Conservation (phyloP, 1,284 basidiomycete genomes). For the Tylopilus orsonianus region DNA sequence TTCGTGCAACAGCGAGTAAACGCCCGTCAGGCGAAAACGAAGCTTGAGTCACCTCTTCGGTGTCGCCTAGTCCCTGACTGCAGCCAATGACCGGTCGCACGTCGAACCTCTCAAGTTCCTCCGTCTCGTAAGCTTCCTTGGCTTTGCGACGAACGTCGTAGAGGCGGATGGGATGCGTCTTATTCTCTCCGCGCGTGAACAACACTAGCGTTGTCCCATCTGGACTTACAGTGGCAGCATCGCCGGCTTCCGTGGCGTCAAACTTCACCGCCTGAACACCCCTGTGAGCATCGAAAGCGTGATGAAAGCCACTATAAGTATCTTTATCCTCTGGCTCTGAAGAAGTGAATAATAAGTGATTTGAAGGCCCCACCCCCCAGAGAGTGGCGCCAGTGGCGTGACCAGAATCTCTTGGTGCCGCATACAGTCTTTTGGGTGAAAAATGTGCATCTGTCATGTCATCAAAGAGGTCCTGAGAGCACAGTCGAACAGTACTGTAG, state of each 20-base stretch:
- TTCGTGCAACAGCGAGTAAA: slow-evolving; percentile 58
- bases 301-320: slow-evolving; percentile 45
- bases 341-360: slow-evolving; percentile 53
- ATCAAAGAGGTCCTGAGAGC: slow-evolving; percentile 26
- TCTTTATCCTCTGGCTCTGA: slow-evolving; percentile 45
- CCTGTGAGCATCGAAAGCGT: slow-evolving; percentile 45
- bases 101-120: slow-evolving; percentile 30
- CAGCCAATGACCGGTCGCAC: slow-evolving; percentile 3
- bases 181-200: slow-evolving; percentile 41
- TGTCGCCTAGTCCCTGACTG: slow-evolving; percentile 33
- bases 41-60: slow-evolving; percentile 49
- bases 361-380: slow-evolving; percentile 51
- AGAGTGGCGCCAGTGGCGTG: slow-evolving; percentile 47
- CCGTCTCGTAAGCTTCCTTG: slow-evolving; percentile 29
- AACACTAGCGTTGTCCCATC: slow-evolving; percentile 48
- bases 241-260: slow-evolving; percentile 51
- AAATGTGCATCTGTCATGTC: slow-evolving; percentile 20
- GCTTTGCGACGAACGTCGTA: slow-evolving; percentile 49
- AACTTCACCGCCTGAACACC: slow-evolving; percentile 36
- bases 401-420: slow-evolving; percentile 21
- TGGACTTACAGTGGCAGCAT: slow-evolving; percentile 47
- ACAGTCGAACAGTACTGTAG: slow-evolving; percentile 20
- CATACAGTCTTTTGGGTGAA: slow-evolving; percentile 11
- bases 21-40: slow-evolving; percentile 60
- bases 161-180: slow-evolving; percentile 44